phyloP scores from a whole-genome alignment of 495 filamentous ascomycete species.

The Xylaria bambusicola region DNA sequence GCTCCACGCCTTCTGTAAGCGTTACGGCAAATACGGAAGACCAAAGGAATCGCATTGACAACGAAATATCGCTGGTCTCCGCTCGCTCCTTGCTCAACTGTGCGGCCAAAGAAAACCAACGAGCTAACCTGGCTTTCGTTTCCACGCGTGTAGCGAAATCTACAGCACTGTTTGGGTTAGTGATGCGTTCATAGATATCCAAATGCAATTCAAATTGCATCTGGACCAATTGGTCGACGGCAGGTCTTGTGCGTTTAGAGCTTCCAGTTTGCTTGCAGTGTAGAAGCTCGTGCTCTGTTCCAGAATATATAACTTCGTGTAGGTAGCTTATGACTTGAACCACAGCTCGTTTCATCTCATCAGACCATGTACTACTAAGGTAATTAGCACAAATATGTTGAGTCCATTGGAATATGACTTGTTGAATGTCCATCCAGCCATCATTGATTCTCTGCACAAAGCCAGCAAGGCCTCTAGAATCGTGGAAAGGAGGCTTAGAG shows the following conservation, averaged over 20 bases:
- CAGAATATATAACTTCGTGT: constrained; percentile 68
- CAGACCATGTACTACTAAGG: constrained; percentile 66
- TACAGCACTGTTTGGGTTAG: constrained; percentile 70
- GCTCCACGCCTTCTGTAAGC: constrained; percentile 63
- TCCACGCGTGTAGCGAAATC: constrained; percentile 57
- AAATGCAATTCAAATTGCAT: constrained; percentile 87
- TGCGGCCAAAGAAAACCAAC: constrained; percentile 75
- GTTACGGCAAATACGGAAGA: constrained; percentile 74
- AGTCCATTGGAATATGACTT: constrained; percentile 67
- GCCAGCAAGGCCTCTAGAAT: constrained; percentile 54
- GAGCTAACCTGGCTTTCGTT: constrained; percentile 68
- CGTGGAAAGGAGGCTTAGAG: constrained; percentile 55
- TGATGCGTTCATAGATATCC: constrained; percentile 77
- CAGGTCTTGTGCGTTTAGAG: constrained; percentile 13
- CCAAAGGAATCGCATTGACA: constrained; percentile 76
- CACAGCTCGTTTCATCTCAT: constrained; percentile 67
- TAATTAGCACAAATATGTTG: constrained; percentile 64
- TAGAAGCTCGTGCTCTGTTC: constrained; percentile 48
- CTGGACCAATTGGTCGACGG: constrained; percentile 63
- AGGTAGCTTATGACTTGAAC: constrained; percentile 66
- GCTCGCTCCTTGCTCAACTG: constrained; percentile 54
- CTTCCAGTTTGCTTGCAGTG: constrained; percentile 27
- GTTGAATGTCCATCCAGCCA: constrained; percentile 59
- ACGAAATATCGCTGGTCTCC: constrained; percentile 40
- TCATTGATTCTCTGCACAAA: constrained; percentile 60